Base-by-base conservation (phyloP, 2,329 filamentous ascomycete species). In the Scedosporium aurantiacum region DNA sequence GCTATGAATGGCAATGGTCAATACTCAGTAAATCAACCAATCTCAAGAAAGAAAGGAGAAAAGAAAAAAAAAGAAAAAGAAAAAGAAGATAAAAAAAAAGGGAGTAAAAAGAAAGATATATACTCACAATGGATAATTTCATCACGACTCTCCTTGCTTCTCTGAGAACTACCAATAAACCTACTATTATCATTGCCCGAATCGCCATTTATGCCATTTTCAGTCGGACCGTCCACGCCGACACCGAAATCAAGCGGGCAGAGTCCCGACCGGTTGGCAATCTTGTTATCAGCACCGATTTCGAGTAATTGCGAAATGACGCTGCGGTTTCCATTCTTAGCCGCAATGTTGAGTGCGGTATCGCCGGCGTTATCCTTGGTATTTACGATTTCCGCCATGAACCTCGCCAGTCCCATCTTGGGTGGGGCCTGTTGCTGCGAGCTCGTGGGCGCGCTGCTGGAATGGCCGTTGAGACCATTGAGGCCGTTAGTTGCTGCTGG, bases 371-470 rank as follows among this genome's bases (percentile, higher is more conserved):
- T 91, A 73, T 99, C 94, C 68, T 93, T 89, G 0, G 92, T 88
- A 68, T 99, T 97, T 63, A 99, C 93, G 72, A 99, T 95, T 70
- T 97, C 92, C 57, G 89, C 90, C 83, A 99, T 95, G 75, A 99
- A 99, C 43, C 91, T 86, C 32, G 90, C 92, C 60, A 99, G 82
- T 25, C 89, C 90, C 74, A 97, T 95, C 64, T 82, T 90, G 61
- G 83, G 88, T 50, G 74, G 75, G 12, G 64, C 73, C 8, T 64
- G 66, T 0, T 66, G 68, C 45, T 77, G 76, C 10, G 77, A 77
- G 64, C 73, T 76, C 65, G 67, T 75, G 4, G 72, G 70, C 1
- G 72, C 69, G 55, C 71, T 66, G 18, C 66, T 52, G 66, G 67
- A 47, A 16, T 43, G 18, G 57, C 50, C 52, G 3, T n/a, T 70